Conservation (phyloP, 2,329 filamentous ascomycete species). For the Neonectria hederae region DNA sequence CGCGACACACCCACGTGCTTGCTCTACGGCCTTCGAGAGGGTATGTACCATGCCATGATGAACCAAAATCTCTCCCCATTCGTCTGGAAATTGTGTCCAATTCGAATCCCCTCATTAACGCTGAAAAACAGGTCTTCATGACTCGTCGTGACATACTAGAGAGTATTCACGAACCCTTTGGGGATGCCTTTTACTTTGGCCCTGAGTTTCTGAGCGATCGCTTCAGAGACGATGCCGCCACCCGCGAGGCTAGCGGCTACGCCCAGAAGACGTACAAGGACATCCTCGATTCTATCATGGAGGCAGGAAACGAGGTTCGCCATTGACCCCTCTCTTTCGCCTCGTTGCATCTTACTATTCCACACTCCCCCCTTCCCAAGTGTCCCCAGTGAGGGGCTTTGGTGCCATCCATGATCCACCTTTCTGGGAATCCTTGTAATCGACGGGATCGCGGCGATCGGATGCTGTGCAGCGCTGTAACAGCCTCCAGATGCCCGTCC, state of each 20-base stretch:
- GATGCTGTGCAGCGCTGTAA: background rate
- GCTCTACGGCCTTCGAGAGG: conserved; percentile 96
- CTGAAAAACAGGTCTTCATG: conserved; percentile 83
- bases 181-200: conserved; percentile 95
- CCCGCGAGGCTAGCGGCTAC: conserved; percentile 71
- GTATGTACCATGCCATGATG: conserved; percentile 61
- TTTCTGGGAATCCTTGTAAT: background rate
- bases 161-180: conserved; percentile 95
- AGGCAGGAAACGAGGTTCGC: conserved; percentile 77
- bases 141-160: conserved; percentile 82
- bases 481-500: background rate
- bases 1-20: conserved; percentile 92
- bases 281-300: conserved; percentile 79
- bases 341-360: conserved; percentile 35
- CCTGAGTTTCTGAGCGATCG: conserved; percentile 85
- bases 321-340: conserved; percentile 22
- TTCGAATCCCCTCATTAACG: background rate
- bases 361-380: conserved; percentile 23
- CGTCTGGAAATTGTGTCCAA: background rate
- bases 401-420: background rate
- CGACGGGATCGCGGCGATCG: background rate
- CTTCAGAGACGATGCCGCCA: conserved; percentile 74
- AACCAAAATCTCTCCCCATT: background rate
- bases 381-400: conserved; percentile 9
- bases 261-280: conserved; percentile 76